phyloP scores from a whole-genome alignment of 129 eudicot genomes.

The Tagetes patula region DNA sequence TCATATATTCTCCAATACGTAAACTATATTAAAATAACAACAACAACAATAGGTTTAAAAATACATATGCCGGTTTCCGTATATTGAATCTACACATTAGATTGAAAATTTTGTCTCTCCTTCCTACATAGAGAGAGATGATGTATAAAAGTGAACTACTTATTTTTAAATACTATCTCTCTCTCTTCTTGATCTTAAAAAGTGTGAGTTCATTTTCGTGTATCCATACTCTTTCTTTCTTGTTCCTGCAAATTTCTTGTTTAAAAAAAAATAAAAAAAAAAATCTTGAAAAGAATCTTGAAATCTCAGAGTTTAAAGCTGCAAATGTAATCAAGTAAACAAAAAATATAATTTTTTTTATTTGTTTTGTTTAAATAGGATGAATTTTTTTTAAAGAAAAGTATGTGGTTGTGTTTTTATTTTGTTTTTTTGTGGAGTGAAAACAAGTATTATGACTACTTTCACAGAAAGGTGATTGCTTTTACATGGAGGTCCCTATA shows the following conservation, averaged over 20 bases:
- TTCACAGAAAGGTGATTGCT: slow-evolving; percentile 84
- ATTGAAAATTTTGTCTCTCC: slow-evolving; percentile 30
- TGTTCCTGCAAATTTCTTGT: slow-evolving; percentile 21
- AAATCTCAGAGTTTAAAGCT: slow-evolving; percentile 51
- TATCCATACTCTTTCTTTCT: slow-evolving; percentile 39
- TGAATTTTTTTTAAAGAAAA: not conserved
- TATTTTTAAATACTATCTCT: slow-evolving; percentile 29
- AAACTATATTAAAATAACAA: too few relatives aligned
- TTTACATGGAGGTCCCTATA: slow-evolving; percentile 47
- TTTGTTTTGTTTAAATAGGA: not conserved
- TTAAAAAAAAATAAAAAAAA: not conserved
- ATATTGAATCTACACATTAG: slow-evolving; percentile 20
- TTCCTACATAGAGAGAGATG: slow-evolving; percentile 37
- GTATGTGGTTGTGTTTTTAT: slow-evolving; percentile 2
- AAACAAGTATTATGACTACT: slow-evolving; percentile 48
- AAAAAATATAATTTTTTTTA: slow-evolving; percentile 30
- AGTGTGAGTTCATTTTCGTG: slow-evolving; percentile 64
- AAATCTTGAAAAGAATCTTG: slow-evolving; percentile 25
- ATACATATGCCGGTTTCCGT: slow-evolving; percentile 16
- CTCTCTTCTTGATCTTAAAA: slow-evolving; percentile 23
- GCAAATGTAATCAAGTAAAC: slow-evolving; percentile 52
- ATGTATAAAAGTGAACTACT: slow-evolving; percentile 38
- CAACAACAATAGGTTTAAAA: too few relatives aligned
- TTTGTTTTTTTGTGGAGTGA: slow-evolving; percentile 45
- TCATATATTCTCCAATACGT: slow-evolving; percentile 33